Base-by-base conservation (phyloP, 306 rosid species). In the Ceratonia siliqua region DNA sequence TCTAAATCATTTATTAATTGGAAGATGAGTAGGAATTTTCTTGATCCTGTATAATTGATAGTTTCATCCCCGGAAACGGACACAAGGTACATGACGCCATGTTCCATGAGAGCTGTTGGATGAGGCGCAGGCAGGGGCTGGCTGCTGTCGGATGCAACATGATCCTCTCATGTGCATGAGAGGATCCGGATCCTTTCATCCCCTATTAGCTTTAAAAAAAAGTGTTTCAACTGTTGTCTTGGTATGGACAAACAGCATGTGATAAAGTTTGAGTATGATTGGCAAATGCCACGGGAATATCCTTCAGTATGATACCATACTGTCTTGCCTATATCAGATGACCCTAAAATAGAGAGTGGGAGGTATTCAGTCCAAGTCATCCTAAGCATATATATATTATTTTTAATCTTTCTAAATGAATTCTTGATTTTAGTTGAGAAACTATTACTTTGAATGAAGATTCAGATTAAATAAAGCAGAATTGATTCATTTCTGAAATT, bases 381-480 rank as follows among this genome's bases (percentile, higher is more conserved):
- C 27, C 33, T 42, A 43, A 43, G 30, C 17, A n/a, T 30, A 17
- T 68, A n/a, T n/a, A n/a, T n/a, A n/a, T 42, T 42, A 2, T 62
- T 35, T 36, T 39, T 7, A 2, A 6, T 42, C 28, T 18, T 65
- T 52, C 43, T 46, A 36, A 8, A 7, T 61, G 39, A 35, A 22
- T 28, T 59, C 33, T 58, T 49, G 25, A 32, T 48, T 46, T 25
- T 56, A 13, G 13, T 33, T 32, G 13, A 18, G 2, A 81, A 77
- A 35, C 33, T 55, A 62, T 5, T 11, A 32, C 38, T 20, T 61
- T 52, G 50, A 70, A 33, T 42, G 10, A 63, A 24, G 41, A 22
- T 68, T 73, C 55, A 54, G 48, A 46, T 56, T 46, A 45, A 42
- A 24, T 70, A 54, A 62, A 62, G 18, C 43, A 43, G 42, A 42